These are phyloP conservation scores for Penicillium alfredii DNA, from an alignment of 495 filamentous ascomycete species.

Conservation along the genomic window DNA sequence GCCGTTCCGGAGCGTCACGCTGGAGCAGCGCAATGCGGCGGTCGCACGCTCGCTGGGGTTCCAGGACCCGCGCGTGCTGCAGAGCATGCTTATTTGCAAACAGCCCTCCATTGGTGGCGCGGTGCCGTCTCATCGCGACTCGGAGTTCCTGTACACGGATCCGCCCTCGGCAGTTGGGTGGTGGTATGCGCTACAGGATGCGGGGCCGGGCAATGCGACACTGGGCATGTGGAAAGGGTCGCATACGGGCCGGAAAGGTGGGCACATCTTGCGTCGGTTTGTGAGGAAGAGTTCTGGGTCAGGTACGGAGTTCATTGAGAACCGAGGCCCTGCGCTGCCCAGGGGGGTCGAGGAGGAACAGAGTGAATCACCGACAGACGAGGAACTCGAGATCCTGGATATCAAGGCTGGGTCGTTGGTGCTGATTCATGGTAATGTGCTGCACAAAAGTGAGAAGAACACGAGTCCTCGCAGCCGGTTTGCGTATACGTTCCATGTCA, in stretches of 20 bases:
- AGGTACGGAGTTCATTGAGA: slow-evolving; percentile 53
- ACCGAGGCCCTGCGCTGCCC: slow-evolving; percentile 43
- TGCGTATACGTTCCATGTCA: slow-evolving; percentile 97
- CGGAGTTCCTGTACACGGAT: slow-evolving; percentile 85
- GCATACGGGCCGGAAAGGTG: slow-evolving; percentile 46
- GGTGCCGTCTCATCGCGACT: slow-evolving; percentile 85
- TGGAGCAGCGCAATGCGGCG: slow-evolving; percentile 48
- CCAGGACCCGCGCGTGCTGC: slow-evolving; percentile 65
- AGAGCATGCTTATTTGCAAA: slow-evolving; percentile 98
- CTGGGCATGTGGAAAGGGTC: slow-evolving; percentile 77
- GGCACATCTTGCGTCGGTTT: slow-evolving; percentile 62
- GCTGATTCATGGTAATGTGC: slow-evolving; percentile 89
- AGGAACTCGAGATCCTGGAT: slow-evolving; percentile 63
- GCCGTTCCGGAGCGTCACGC: slow-evolving; percentile 59
- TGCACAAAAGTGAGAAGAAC: slow-evolving; percentile 96
- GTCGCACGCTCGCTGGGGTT: slow-evolving; percentile 72
- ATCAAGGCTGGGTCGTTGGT: slow-evolving; percentile 86
- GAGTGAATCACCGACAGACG: slow-evolving; percentile 35
- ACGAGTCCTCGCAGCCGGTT: slow-evolving; percentile 75
- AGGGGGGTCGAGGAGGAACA: slow-evolving; percentile 33
- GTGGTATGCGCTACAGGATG: slow-evolving; percentile 95
- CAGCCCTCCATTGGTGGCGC: slow-evolving; percentile 91
- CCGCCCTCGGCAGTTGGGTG: slow-evolving; percentile 88
- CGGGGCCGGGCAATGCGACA: slow-evolving; percentile 76
- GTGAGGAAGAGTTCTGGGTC: slow-evolving; percentile 54